phyloP scores from a whole-genome alignment of 176 grass and related monocot genomes.

The Poa annua region DNA sequence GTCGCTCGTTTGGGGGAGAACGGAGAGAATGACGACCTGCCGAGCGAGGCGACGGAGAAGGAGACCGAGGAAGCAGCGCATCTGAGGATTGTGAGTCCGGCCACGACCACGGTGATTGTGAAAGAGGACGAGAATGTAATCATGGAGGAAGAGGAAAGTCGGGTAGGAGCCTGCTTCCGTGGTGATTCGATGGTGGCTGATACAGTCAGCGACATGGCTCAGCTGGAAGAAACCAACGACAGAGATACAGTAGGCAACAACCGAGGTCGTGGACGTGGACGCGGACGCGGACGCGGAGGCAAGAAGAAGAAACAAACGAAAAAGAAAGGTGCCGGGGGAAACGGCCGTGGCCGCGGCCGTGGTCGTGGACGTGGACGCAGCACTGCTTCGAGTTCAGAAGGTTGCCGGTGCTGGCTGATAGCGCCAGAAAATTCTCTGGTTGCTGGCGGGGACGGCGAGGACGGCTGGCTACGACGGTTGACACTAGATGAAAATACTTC shows the following conservation, averaged over 20 bases:
- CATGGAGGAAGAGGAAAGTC: not conserved
- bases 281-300: not conserved
- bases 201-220: not conserved
- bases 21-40: not conserved
- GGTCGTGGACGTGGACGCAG: not conserved
- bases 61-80: not conserved
- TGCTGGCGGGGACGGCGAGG: not conserved
- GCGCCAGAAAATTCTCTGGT: not conserved
- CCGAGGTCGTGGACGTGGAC: not conserved
- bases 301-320: conserved; percentile 1
- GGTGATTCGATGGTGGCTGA: not conserved
- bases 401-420: not conserved
- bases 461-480: not conserved
- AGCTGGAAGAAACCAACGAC: not conserved
- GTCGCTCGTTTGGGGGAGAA: not conserved
- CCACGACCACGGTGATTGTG: not conserved
- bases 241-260: not conserved
- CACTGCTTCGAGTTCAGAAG: not conserved
- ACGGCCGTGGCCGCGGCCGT: not conserved
- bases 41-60: not conserved
- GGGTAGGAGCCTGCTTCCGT: not conserved
- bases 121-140: not conserved
- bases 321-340: not conserved
- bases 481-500: not conserved
- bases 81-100: not conserved